phyloP scores from a whole-genome alignment of 2,329 filamentous ascomycete genomes.

The Colletotrichum sidae region DNA sequence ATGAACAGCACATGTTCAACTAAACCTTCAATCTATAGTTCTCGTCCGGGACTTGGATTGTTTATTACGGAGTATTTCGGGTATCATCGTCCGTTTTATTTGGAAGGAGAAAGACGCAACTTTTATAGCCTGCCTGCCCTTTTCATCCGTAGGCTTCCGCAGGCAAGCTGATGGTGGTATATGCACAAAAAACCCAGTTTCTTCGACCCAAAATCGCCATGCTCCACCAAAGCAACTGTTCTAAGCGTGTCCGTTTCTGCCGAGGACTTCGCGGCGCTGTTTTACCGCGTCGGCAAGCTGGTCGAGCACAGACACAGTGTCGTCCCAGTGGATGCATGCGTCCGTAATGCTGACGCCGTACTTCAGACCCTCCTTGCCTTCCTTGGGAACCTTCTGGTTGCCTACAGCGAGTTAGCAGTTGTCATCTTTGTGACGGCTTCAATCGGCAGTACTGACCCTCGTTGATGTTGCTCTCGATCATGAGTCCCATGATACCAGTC shows the following conservation, averaged over 20 bases:
- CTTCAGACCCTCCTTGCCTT: slow-evolving; percentile 86
- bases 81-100: slow-evolving; percentile 17
- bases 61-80: background rate
- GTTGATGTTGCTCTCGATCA: slow-evolving; percentile 98
- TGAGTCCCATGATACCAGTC: slow-evolving; percentile 91
- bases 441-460: slow-evolving; percentile 70
- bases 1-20: slow-evolving; percentile 4
- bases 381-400: slow-evolving; percentile 89
- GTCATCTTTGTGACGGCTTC: background rate
- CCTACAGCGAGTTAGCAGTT: slow-evolving; percentile 60
- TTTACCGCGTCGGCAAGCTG: slow-evolving; percentile 83
- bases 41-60: background rate
- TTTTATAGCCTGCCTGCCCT: slow-evolving; percentile 9
- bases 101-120: slow-evolving; percentile 6
- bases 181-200: slow-evolving; percentile 5
- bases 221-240: background rate
- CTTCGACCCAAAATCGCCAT: background rate
- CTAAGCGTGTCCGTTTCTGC: slow-evolving; percentile 31
- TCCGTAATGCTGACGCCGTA: slow-evolving; percentile 98
- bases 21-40: background rate
- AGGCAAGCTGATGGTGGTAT: slow-evolving; percentile 12
- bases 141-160: slow-evolving; percentile 1
- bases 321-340: slow-evolving; percentile 94
- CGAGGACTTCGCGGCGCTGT: slow-evolving; percentile 69
- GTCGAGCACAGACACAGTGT: slow-evolving; percentile 84